Base-by-base conservation (phyloP, 1,139 yeast genomes). In the Saccharomyces hybrid region DNA sequence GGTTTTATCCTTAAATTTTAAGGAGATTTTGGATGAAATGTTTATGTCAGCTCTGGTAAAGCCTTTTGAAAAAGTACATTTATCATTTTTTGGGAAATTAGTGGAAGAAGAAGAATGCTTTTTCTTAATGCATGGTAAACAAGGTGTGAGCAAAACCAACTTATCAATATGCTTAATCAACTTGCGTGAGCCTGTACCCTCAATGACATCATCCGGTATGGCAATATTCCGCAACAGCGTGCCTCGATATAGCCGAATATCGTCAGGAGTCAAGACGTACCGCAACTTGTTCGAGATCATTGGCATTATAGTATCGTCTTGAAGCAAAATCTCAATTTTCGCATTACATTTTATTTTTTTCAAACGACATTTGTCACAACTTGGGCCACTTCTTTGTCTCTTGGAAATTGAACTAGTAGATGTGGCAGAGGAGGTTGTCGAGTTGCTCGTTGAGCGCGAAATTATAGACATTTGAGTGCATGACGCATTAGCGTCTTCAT, bases 321-420 rank as follows among this genome's bases (percentile, higher is more conserved):
- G 69, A 19, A 54, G 48, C 8, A 71, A 27, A 4, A 69, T 71
- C 54, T 62, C 70, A 5, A 84, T 81, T 59, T 79, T 83, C 1
- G 91, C 89, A 64, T 85, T 83, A 70, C 93, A 86, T 69, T 84
- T 85, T 58, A 85, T 86, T 69, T 86, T 86, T 57, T 89, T 77
- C 14, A 79, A 68, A 53, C 90, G 75, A 68, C 93, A 86, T 48
- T 80, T 73, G 67, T 86, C 91, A 70, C 93, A 86, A 49, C 86
- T 80, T 13, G 93, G 93, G 0, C 93, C 93, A 26, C 82, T 75
- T 55, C 93, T 72, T 69, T 86, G 93, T 61, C 86, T 69, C 78
- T 77, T 66, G 14, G 34, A 49, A 16, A 14, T 44, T 42, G 38
- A 48, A n/a, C 31, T n/a, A 34, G 46, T 8, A 46, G 50, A 28